phyloP scores from a whole-genome alignment of 768 basidiomycete genomes.

The Kwoniella europaea region DNA sequence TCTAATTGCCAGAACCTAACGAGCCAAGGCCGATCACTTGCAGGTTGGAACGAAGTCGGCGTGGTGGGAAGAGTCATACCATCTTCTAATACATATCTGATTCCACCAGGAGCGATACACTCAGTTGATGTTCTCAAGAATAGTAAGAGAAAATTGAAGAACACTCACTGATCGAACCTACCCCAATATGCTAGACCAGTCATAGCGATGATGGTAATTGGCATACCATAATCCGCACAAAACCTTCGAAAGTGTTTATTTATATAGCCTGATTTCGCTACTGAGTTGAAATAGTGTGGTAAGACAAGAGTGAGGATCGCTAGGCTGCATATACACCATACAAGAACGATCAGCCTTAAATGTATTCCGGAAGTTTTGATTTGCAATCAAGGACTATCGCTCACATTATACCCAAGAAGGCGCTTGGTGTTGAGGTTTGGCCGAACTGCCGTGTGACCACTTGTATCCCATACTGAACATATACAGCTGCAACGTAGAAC shows the following conservation, averaged over 20 bases:
- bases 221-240: slow-evolving; percentile 88
- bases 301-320: slow-evolving; percentile 77
- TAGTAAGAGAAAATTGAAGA: slow-evolving; percentile 42
- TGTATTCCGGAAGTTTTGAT: background rate
- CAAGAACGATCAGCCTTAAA: slow-evolving; percentile 54
- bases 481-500: slow-evolving; percentile 84
- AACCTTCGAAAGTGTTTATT: slow-evolving; percentile 76
- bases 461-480: slow-evolving; percentile 80
- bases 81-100: slow-evolving; percentile 59
- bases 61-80: slow-evolving; percentile 70
- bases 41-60: slow-evolving; percentile 69
- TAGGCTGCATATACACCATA: slow-evolving; percentile 67
- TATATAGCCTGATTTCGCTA: slow-evolving; percentile 70
- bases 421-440: slow-evolving; percentile 45
- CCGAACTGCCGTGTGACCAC: slow-evolving; percentile 75
- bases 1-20: slow-evolving; percentile 87
- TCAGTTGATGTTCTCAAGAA: background rate
- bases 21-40: slow-evolving; percentile 75
- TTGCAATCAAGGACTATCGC: slow-evolving; percentile 9
- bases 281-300: slow-evolving; percentile 73
- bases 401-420: slow-evolving; percentile 55
- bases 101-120: background rate
- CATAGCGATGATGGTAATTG: slow-evolving; percentile 75
- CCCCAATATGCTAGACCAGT: slow-evolving; percentile 89
- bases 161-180: slow-evolving; percentile 63